Evolutionary conservation across 2,329 filamentous ascomycete genomes (phyloP).

Genomic region (Alternaria metachromatica): DNA sequence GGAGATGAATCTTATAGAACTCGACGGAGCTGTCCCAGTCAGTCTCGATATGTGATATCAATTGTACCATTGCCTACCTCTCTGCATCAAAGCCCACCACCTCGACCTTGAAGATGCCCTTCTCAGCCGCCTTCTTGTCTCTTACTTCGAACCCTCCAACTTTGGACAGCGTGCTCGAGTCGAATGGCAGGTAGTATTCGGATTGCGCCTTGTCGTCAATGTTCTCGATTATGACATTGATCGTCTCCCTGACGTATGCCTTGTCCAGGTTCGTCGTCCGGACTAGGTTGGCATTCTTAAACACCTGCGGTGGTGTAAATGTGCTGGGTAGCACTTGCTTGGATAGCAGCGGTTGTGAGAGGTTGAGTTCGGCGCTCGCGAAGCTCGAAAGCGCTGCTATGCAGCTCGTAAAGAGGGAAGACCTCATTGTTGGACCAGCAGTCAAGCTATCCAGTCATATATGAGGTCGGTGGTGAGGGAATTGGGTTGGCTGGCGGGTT

Average conservation of each 20-base stretch:
- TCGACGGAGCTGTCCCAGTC: conserved; percentile 53
- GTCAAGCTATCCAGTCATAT: conserved; percentile 42
- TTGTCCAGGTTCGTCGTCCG: conserved; percentile 93
- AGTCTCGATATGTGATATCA: not conserved
- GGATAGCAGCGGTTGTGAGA: conserved; percentile 63
- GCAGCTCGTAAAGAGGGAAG: conserved; percentile 48
- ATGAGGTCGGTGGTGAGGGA: conserved; percentile 24
- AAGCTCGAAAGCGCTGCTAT: conserved; percentile 67
- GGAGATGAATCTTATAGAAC: conserved; percentile 85
- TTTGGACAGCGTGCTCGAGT: conserved; percentile 73
- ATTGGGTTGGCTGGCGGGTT: conserved; percentile 16
- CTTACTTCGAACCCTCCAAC: conserved; percentile 89
- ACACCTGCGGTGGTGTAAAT: conserved; percentile 88
- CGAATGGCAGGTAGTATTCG: conserved; percentile 92
- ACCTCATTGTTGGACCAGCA: conserved; percentile 49
- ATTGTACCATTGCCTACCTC: conserved; percentile 52
- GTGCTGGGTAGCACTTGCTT: conserved; percentile 56
- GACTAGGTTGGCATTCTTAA: conserved; percentile 91
- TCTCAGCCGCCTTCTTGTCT: conserved; percentile 81
- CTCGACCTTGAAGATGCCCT: conserved; percentile 72
- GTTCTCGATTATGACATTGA: conserved; percentile 96
- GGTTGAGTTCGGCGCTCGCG: conserved; percentile 63
- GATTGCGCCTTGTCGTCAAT: conserved; percentile 77
- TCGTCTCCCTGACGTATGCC: conserved; percentile 84
- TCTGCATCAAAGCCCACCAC: conserved; percentile 64